phyloP scores from a whole-genome alignment of 352 stramenopile species.

The Globisporangium orthogonon region DNA sequence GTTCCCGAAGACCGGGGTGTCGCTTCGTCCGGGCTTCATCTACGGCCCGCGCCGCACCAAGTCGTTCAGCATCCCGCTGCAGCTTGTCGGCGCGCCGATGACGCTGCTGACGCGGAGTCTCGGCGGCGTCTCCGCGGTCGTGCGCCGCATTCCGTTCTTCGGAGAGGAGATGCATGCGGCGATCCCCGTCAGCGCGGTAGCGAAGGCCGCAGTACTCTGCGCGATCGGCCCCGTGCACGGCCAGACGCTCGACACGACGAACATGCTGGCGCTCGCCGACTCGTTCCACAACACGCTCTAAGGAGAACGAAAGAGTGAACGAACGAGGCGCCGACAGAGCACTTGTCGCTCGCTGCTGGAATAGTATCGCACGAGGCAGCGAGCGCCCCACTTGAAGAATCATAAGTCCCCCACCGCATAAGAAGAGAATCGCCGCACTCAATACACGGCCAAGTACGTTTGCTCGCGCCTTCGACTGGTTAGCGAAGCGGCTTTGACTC shows the following conservation, averaged over 20 bases:
- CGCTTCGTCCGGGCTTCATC: conserved; percentile 86
- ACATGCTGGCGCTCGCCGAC: conserved; percentile 63
- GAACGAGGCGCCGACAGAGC: neutral
- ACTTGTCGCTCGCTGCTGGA: neutral
- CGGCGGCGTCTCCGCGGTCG: conserved; percentile 42
- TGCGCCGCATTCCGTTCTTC: conserved; percentile 57
- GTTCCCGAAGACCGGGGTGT: conserved; percentile 77
- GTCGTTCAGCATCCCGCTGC: conserved; percentile 65
- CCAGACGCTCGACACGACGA: conserved; percentile 55
- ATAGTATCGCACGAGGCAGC: neutral
- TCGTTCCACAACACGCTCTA: conserved; percentile 77
- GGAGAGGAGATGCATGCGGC: conserved; percentile 62
- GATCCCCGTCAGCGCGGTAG: conserved; percentile 57
- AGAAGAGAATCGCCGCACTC: neutral
- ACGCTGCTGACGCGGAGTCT: conserved; percentile 51
- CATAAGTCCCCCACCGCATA: neutral
- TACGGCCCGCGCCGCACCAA: conserved; percentile 75
- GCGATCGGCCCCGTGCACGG: conserved; percentile 60
- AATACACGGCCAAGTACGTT: neutral
- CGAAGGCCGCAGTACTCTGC: conserved; percentile 80
- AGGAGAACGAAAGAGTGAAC: neutral
- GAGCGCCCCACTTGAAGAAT: neutral
- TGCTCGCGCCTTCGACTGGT: neutral
- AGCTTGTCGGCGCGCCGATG: conserved; percentile 69
- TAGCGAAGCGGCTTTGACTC: neutral